Percentiles rank a stretch among this genome's conserved stretches.
Conservation (phyloP, 371 early-diverging fungal genomes). For the Entomophthora muscae region DNA sequence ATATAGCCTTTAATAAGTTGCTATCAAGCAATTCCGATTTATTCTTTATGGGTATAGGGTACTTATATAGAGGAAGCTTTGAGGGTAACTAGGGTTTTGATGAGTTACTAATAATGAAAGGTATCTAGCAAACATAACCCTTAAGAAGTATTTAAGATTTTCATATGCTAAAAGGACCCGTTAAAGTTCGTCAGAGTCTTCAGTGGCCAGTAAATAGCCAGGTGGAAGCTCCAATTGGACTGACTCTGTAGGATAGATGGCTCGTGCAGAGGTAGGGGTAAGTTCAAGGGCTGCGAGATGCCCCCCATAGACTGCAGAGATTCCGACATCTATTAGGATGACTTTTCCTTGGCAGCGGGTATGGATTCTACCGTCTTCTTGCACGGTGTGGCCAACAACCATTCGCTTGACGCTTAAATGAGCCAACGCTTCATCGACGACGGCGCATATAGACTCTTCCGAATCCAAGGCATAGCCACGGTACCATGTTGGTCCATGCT, state of each 20-base stretch:
- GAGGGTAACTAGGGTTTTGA: no score
- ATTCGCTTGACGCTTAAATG: slow-evolving; percentile 44
- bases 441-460: slow-evolving; percentile 25
- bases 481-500: slow-evolving; percentile 35
- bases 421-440: slow-evolving; percentile 27
- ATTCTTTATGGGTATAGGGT: no score
- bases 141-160: no score
- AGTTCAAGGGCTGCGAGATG: slow-evolving; percentile 12
- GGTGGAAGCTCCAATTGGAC: neutral
- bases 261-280: neutral
- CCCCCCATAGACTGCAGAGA: slow-evolving; percentile 37
- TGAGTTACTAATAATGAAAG: no score
- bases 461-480: slow-evolving; percentile 41
- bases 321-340: slow-evolving; percentile 58
- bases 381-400: slow-evolving; percentile 62
- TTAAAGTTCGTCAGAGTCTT: neutral
- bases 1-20: no score
- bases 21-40: no score
- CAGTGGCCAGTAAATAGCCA: neutral
- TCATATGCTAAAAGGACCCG: no score
- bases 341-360: slow-evolving; percentile 41
- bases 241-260: neutral
- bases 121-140: no score
- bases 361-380: slow-evolving; percentile 34
- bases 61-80: no score